These are phyloP conservation scores for Dendrobium nobile DNA, from an alignment of 106 monocot genomes.

Conservation along the genomic window DNA sequence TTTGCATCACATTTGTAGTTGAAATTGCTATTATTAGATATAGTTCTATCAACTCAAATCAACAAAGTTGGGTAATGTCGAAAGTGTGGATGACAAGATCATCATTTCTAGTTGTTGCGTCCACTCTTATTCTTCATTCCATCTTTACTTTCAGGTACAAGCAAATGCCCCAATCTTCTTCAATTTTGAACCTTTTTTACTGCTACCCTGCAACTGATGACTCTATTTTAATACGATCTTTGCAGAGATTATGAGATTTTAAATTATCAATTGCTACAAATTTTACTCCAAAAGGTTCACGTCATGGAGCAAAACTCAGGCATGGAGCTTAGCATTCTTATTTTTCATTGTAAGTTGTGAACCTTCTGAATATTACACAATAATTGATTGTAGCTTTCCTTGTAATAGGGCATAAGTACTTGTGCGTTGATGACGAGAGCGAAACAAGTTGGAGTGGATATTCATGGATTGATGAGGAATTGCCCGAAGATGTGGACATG, in stretches of 20 bases:
- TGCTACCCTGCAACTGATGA: neutral
- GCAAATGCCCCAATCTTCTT: neutral
- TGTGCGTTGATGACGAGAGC: slow-evolving; percentile 25
- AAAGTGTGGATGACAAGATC: slow-evolving; percentile 51
- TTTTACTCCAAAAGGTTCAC: slow-evolving; percentile 49
- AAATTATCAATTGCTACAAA: slow-evolving; percentile 67
- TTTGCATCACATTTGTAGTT: slow-evolving; percentile 50
- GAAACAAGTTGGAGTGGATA: slow-evolving; percentile 41
- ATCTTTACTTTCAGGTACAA: slow-evolving; percentile 73
- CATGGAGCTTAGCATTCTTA: neutral
- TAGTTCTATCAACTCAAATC: slow-evolving; percentile 17
- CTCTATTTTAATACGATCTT: neutral
- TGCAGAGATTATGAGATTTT: slow-evolving; percentile 67
- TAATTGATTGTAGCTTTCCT: neutral
- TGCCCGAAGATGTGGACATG: slow-evolving; percentile 65
- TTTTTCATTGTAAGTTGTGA: too few species aligned
- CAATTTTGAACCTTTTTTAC: neutral
- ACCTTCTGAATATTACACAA: too few species aligned
- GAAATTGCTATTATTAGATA: slow-evolving; percentile 45
- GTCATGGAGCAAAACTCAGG: slow-evolving; percentile 50
- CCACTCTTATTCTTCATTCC: slow-evolving; percentile 61
- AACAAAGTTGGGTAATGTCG: slow-evolving; percentile 46
- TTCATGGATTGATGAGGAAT: slow-evolving; percentile 78
- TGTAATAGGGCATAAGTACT: slow-evolving; percentile 17
- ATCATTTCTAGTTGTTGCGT: slow-evolving; percentile 42